phyloP scores from a whole-genome alignment of 2,329 filamentous ascomycete genomes.

The Rhinocladiella similis region DNA sequence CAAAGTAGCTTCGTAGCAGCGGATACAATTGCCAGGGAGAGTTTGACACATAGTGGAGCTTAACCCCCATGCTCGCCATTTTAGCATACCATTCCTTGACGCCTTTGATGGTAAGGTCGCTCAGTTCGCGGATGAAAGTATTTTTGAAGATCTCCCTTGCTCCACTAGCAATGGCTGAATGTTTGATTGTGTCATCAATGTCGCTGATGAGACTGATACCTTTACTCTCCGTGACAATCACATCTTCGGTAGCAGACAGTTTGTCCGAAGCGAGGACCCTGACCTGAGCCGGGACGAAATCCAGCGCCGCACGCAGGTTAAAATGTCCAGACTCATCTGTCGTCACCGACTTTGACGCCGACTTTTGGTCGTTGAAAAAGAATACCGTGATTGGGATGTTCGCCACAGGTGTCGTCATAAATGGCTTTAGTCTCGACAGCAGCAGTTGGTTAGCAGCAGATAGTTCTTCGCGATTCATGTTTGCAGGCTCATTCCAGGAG shows the following conservation, averaged over 20 bases:
- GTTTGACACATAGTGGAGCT: constrained; percentile 97
- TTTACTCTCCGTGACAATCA: constrained; percentile 72
- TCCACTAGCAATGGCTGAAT: constrained; percentile 83
- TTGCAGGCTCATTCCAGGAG: constrained; percentile 53
- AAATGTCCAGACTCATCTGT: constrained; percentile 94
- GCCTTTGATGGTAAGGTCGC: constrained; percentile 78
- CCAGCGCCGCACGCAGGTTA: constrained; percentile 71
- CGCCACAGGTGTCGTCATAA: constrained; percentile 79
- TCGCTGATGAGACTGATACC: constrained; percentile 95
- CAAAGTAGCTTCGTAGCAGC: constrained; percentile 81
- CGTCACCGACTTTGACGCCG: constrained; percentile 77
- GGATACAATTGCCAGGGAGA: constrained; percentile 98
- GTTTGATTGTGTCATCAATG: constrained; percentile 96
- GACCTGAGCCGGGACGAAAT: constrained; percentile 88
- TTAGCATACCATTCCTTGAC: constrained; percentile 86
- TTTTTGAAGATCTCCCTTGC: constrained; percentile 95
- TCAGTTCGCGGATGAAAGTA: constrained; percentile 84
- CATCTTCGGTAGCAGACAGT: constrained; percentile 75
- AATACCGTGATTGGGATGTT: constrained; percentile 83
- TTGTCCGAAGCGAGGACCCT: constrained; percentile 83
- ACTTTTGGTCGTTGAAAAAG: constrained; percentile 85
- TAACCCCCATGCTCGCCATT: constrained; percentile 77
- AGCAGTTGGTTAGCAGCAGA: constrained; percentile 79
- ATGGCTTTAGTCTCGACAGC: constrained; percentile 83
- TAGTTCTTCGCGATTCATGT: constrained; percentile 76